Conservation (phyloP, 495 filamentous ascomycete species). For the Penicillium tannophilum region DNA sequence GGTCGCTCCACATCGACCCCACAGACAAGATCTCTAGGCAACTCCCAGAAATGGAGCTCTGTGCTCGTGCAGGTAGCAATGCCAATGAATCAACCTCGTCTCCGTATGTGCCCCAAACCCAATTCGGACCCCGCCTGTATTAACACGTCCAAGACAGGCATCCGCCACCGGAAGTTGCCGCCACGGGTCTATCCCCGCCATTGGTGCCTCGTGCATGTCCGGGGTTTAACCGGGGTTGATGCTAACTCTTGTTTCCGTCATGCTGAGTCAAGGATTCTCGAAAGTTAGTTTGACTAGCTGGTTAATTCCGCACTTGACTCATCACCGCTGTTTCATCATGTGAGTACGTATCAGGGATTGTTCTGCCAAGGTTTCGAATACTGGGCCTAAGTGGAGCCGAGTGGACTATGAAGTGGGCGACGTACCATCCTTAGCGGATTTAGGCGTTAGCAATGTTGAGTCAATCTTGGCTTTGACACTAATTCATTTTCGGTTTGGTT, state of each 20-base stretch:
- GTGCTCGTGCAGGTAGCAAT: not conserved
- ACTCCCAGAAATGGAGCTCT: not conserved
- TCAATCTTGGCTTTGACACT: constrained; percentile 3
- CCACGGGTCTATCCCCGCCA: not conserved
- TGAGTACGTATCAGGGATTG: not conserved
- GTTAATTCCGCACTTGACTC: not conserved
- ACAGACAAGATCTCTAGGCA: not conserved
- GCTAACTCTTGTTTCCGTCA: not conserved
- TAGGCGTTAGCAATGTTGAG: constrained; percentile 1
- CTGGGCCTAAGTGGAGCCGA: constrained; percentile 12
- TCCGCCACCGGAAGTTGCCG: constrained; percentile 3
- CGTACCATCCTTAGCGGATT: constrained; percentile 5
- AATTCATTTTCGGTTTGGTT: not conserved
- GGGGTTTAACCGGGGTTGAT: constrained; percentile 4
- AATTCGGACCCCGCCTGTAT: not conserved
- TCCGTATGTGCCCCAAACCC: not conserved
- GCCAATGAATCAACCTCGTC: not conserved
- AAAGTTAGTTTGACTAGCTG: not conserved
- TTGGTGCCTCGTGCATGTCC: not conserved
- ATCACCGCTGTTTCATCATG: constrained; percentile 3
- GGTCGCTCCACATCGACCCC: not conserved
- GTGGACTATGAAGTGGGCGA: constrained; percentile 1
- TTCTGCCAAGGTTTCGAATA: not conserved
- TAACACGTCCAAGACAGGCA: not conserved
- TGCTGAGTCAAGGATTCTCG: not conserved